A percentile compares a stretch with the other conserved stretches of the same genome.
Conservation (phyloP, 768 basidiomycete genomes). For the Nidularia pulvinata region DNA sequence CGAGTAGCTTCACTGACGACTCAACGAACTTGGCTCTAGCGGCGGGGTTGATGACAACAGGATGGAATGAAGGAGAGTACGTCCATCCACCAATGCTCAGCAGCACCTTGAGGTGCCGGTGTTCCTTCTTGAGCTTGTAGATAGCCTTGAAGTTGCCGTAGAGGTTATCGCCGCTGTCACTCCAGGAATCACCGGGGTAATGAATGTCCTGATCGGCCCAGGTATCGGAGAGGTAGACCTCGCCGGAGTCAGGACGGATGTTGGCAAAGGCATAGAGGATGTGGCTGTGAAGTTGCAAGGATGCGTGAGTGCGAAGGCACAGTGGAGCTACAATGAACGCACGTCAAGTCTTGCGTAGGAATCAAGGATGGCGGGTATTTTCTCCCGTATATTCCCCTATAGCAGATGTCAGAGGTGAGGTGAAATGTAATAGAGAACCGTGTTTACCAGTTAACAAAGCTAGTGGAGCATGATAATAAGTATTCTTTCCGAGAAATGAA, state of each 20-base stretch:
- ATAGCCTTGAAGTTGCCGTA: slow-evolving; percentile 97
- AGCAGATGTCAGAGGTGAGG: not conserved
- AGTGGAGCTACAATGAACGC: slow-evolving; percentile 19
- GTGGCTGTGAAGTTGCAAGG: slow-evolving; percentile 46
- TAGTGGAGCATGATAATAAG: slow-evolving; percentile 20
- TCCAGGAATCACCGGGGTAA: slow-evolving; percentile 95
- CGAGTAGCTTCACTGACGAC: slow-evolving; percentile 75
- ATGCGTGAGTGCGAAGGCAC: slow-evolving; percentile 4
- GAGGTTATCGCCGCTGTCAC: slow-evolving; percentile 86
- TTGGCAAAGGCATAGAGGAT: slow-evolving; percentile 95
- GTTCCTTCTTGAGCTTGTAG: slow-evolving; percentile 84
- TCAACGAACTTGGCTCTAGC: slow-evolving; percentile 79
- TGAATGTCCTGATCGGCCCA: slow-evolving; percentile 99
- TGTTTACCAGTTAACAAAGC: slow-evolving; percentile 76
- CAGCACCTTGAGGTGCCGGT: slow-evolving; percentile 78
- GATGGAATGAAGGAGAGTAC: slow-evolving; percentile 86
- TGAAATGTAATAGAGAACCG: not conserved
- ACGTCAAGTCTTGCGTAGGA: slow-evolving; percentile 87
- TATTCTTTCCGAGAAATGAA: not conserved
- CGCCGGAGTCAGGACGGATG: slow-evolving; percentile 78
- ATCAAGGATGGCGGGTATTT: slow-evolving; percentile 89
- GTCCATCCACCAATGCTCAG: slow-evolving; percentile 98
- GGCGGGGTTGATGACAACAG: slow-evolving; percentile 65
- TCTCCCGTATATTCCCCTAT: slow-evolving; percentile 93
- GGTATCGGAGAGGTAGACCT: slow-evolving; percentile 83